Conservation (phyloP, 2,329 filamentous ascomycete genomes). For the Rutstroemia sp. region DNA sequence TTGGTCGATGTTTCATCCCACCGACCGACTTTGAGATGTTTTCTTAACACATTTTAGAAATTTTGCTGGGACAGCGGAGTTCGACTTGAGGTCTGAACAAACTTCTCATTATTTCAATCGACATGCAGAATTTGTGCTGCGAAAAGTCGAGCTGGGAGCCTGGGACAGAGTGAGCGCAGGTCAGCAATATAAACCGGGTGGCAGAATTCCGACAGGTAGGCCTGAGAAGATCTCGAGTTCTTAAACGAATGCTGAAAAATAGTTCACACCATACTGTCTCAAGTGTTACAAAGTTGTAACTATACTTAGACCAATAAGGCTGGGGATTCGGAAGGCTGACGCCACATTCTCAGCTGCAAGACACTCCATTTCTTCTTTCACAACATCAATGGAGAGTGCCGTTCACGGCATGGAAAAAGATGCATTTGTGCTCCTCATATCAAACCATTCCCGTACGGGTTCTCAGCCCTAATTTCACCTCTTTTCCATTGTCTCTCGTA, state of each 20-base stretch:
- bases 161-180: too few relatives aligned
- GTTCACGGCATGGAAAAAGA: not conserved
- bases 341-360: slow-evolving; percentile 4
- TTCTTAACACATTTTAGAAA: too few relatives aligned
- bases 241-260: not conserved
- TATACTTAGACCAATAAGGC: not conserved
- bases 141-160: too few relatives aligned
- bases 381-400: not conserved
- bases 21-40: too few relatives aligned
- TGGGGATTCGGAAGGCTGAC: not conserved
- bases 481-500: not conserved
- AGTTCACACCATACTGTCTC: not conserved
- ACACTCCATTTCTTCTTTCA: not conserved
- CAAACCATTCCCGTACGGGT: not conserved
- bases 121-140: too few relatives aligned
- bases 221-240: not conserved
- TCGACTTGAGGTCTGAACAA: too few relatives aligned
- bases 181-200: too few relatives aligned
- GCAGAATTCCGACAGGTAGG: too few relatives aligned
- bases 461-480: not conserved
- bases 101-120: too few relatives aligned
- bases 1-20: too few relatives aligned
- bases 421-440: not conserved
- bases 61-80: too few relatives aligned
- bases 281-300: not conserved